A percentile compares a stretch with the other conserved stretches of the same genome.
Conservation (phyloP, 2,329 filamentous ascomycete species). For the Elsinoe australis region DNA sequence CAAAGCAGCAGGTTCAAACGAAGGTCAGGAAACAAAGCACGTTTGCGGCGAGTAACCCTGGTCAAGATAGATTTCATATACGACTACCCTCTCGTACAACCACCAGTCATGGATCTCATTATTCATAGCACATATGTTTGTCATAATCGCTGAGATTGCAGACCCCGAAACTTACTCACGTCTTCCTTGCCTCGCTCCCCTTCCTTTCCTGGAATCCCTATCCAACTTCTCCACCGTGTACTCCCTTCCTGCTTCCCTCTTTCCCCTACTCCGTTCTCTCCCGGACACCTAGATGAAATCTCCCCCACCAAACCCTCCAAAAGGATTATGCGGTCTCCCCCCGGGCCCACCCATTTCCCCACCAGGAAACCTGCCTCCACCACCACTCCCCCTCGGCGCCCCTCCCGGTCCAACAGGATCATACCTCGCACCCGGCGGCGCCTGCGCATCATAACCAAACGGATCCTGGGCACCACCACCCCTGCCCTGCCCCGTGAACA, state of each 20-base stretch:
- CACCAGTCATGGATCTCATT: too few species aligned
- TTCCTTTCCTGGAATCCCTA: too few species aligned
- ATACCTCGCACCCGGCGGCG: conserved; percentile 82
- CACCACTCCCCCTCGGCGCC: conserved; percentile 41
- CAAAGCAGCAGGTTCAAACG: too few species aligned
- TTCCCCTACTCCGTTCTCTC: not conserved
- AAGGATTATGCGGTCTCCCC: conserved; percentile 49
- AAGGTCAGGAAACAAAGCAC: too few species aligned
- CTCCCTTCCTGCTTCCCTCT: not conserved
- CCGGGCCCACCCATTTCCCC: conserved; percentile 39
- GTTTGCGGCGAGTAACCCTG: too few species aligned
- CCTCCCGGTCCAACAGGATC: conserved; percentile 74
- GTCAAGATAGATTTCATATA: too few species aligned
- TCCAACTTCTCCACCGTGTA: not conserved
- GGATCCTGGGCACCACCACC: conserved; percentile 53
- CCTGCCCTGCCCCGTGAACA: conserved; percentile 56
- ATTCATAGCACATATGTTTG: too few species aligned
- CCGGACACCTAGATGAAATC: conserved; percentile 49
- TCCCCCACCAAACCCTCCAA: conserved; percentile 52
- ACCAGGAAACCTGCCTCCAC: conserved; percentile 38
- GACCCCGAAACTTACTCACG: too few species aligned
- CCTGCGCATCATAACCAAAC: conserved; percentile 56
- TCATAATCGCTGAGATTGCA: too few species aligned
- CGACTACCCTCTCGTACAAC: too few species aligned
- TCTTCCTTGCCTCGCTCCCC: too few species aligned